Evolutionary conservation across 805 yeast genomes (phyloP).

Genomic region (Saturnispora sanitii): DNA sequence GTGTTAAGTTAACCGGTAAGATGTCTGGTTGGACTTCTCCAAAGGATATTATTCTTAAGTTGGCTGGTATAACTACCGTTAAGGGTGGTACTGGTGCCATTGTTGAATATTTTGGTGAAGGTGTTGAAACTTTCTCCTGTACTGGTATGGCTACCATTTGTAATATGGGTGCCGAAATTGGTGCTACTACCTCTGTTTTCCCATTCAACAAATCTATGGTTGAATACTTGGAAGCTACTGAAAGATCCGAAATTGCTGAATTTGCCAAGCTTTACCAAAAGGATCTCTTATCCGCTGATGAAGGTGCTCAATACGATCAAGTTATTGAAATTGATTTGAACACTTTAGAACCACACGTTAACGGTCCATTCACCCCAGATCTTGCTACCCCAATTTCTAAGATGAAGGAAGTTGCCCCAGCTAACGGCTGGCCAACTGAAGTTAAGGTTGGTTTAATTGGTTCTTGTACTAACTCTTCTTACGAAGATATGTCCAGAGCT

Average conservation of each 20-base stretch:
- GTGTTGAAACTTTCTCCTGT: conserved; percentile 80
- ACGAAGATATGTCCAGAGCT: conserved; percentile 97
- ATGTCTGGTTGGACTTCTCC: conserved; percentile 95
- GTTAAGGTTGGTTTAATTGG: conserved; percentile 94
- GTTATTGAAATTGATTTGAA: conserved; percentile 82
- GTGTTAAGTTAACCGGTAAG: conserved; percentile 85
- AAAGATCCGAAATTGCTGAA: conserved; percentile 72
- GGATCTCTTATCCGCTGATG: conserved; percentile 67
- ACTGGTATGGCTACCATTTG: conserved; percentile 99
- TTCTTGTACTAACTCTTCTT: conserved; percentile 96
- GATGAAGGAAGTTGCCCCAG: conserved; percentile 60
- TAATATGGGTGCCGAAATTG: conserved; percentile 99
- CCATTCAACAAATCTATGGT: conserved; percentile 57
- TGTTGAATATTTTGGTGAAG: conserved; percentile 94
- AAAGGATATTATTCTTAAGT: conserved; percentile 86
- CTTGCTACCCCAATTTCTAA: conserved; percentile 85
- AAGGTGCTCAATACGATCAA: conserved; percentile 84
- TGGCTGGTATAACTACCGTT: conserved; percentile 90
- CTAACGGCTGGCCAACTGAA: conserved; percentile 75
- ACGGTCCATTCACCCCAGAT: conserved; percentile 99
- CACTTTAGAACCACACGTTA: conserved; percentile 85
- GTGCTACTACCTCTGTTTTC: conserved; percentile 97
- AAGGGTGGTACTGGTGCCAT: conserved; percentile 97
- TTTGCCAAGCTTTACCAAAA: conserved; percentile 45
- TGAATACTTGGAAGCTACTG: conserved; percentile 69